Conservation (phyloP, 2,329 filamentous ascomycete genomes). For the Hymenoscyphus fraxineus region DNA sequence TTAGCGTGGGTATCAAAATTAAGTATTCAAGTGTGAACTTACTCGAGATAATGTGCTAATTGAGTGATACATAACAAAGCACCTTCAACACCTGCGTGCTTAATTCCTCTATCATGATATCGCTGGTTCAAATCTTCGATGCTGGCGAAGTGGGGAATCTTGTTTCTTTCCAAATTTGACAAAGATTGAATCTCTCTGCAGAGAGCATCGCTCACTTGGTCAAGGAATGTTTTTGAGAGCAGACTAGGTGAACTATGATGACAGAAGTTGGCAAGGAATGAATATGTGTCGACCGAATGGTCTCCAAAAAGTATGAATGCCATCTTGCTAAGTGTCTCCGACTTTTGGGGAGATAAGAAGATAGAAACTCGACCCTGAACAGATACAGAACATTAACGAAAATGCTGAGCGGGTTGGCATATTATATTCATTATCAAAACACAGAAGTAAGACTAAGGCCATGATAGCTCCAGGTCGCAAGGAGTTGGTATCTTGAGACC, state of each 20-base stretch:
- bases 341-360: constrained; percentile 17
- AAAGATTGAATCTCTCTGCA: constrained; percentile 57
- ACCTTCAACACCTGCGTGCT: constrained; percentile 61
- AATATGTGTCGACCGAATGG: constrained; percentile 65
- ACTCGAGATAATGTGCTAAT: constrained; percentile 67
- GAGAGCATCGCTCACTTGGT: constrained; percentile 54
- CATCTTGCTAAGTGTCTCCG: constrained; percentile 35
- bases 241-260: constrained; percentile 44
- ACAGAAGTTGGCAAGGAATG: constrained; percentile 55
- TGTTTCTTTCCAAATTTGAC: constrained; percentile 51
- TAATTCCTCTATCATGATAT: constrained; percentile 55
- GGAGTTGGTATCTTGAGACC: constrained; percentile 4
- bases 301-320: constrained; percentile 65
- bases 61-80: constrained; percentile 62
- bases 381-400: neutral
- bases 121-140: constrained; percentile 62
- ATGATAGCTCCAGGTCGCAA: neutral
- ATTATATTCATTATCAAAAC: constrained; percentile 9
- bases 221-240: constrained; percentile 59
- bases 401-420: neutral
- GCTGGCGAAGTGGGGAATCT: constrained; percentile 59
- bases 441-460: neutral
- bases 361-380: neutral
- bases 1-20: neutral
- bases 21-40: constrained; percentile 33